Evolutionary conservation across 75 land plant genomes (phyloP).

Genomic region (Cupressus sempervirens): DNA sequence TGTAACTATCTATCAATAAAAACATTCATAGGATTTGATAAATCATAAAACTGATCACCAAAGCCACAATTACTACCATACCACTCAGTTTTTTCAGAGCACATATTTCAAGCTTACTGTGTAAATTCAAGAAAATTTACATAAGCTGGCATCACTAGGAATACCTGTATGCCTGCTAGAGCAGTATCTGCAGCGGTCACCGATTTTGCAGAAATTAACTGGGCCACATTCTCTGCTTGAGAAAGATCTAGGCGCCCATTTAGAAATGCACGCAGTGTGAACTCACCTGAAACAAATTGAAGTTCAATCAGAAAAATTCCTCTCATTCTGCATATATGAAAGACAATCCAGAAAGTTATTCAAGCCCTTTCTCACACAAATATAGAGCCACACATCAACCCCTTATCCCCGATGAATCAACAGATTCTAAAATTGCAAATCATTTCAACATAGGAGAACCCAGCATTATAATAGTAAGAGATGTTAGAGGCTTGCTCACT

Average conservation of each 20-base stretch:
- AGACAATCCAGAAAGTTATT: not conserved
- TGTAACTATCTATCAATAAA: not conserved
- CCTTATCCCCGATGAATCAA: not conserved
- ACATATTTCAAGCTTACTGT: not conserved
- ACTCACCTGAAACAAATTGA: constrained; percentile 60
- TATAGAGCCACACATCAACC: not conserved
- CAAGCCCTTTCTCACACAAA: not conserved
- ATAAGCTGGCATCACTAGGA: not conserved
- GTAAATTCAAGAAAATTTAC: not conserved
- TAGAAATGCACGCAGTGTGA: constrained; percentile 90
- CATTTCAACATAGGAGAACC: not conserved
- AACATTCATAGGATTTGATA: not conserved
- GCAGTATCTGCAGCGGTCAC: constrained; percentile 83
- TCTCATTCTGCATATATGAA: not conserved
- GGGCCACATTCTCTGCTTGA: constrained; percentile 91
- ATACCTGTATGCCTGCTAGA: constrained; percentile 88
- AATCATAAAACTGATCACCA: not conserved
- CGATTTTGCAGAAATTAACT: constrained; percentile 79
- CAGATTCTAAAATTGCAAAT: not conserved
- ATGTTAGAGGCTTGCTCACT: not conserved
- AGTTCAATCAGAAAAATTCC: not conserved
- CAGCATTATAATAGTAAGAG: not conserved
- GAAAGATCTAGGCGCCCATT: constrained; percentile 98
- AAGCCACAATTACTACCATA: not conserved
- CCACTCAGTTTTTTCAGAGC: not conserved